Evolutionary conservation across 805 yeast genomes (phyloP), one percentile per base, ranked within the genome.

Genomic region (Spathaspora girioi): DNA sequence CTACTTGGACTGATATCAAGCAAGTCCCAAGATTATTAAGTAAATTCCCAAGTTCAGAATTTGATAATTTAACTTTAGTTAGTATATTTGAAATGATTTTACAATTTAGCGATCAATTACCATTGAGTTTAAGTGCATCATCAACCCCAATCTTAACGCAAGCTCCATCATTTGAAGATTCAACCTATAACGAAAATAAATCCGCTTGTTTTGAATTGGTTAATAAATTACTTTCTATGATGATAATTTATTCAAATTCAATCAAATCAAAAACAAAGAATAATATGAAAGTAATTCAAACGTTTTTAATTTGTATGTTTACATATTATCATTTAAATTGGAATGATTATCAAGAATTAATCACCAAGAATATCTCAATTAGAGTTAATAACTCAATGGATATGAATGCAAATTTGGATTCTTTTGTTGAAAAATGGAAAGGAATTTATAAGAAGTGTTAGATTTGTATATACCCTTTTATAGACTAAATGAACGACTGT

Each of bases 41-140:
- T 41, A 62, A 56, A 20, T 67, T 51, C 44, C 14, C 43, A 5
- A 11, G 4, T 64, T 40, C 53, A 55, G 15, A 74, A 54, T 73
- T 73, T 56, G 69, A 65, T 23, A 56, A 61, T 43, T 60, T 74
- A 46, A 67, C 60, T 51, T 59, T 69, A 1, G 63, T 54, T 15
- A 54, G 56, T 5, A 58, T 74, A 14, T 71, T 71, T 50, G 74
- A 71, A 49, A 58, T 73, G 29, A 44, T 73, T 11, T 50, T 60
- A 38, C 77, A 72, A 51, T 56, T 73, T n/a, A 72, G 71, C 58
- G 79, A 74, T 58, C 65, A 65, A 46, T 60, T 72, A 42, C 78
- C 79, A 0, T 64, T 74, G 54, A 73, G 78, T 60, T 60, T 73
- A 35, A 69, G 75, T 17, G 77, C 79, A 3, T 77, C 78, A 7